Evolutionary conservation across 768 basidiomycete genomes (phyloP).

Genomic region (Scleroderma citrinum): DNA sequence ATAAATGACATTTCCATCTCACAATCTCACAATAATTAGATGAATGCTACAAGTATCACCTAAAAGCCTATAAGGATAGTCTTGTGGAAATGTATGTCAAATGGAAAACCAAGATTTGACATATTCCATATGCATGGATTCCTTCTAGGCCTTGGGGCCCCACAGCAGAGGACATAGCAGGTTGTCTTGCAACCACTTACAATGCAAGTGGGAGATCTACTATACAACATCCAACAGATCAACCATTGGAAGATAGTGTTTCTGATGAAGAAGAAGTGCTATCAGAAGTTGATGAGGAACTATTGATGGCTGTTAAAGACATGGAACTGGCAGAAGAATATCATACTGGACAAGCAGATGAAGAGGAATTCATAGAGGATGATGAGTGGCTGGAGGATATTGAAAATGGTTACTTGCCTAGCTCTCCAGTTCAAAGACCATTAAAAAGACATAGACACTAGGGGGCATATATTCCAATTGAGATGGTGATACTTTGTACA

Average conservation of each 20-base stretch:
- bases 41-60: not conserved
- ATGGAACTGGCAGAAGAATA: conserved; percentile 5
- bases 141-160: not conserved
- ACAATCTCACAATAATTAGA: not conserved
- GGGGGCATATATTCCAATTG: not conserved
- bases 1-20: not conserved
- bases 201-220: not conserved
- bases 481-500: not conserved
- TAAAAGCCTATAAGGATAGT: not conserved
- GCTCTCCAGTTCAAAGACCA: not conserved
- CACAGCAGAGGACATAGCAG: not conserved
- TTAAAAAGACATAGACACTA: not conserved
- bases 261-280: not conserved
- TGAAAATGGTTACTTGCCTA: not conserved
- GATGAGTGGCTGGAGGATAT: not conserved
- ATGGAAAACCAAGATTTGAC: not conserved
- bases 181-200: not conserved
- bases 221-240: not conserved
- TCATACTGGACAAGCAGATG: not conserved
- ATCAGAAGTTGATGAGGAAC: not conserved
- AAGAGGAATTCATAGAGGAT: not conserved
- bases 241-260: too few species aligned
- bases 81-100: not conserved
- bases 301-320: conserved; percentile 1
- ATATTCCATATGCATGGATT: not conserved